Conservation (phyloP, 2,329 filamentous ascomycete genomes). For the Penicillium sp. region DNA sequence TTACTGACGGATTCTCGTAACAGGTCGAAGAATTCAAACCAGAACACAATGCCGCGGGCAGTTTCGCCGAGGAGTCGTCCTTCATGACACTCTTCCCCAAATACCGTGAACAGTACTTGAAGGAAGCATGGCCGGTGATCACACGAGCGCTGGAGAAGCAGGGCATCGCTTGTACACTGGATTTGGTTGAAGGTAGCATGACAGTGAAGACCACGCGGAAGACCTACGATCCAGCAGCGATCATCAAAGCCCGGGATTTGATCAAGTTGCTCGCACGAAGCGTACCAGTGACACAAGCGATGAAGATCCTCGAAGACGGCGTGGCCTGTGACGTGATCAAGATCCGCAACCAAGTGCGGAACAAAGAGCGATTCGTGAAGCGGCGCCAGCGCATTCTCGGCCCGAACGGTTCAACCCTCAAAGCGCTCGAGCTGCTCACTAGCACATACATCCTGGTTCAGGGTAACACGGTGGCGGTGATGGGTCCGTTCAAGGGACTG, state of each 20-base stretch:
- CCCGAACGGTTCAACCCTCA: constrained; percentile 81
- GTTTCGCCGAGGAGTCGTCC: constrained; percentile 84
- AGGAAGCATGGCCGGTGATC: constrained; percentile 84
- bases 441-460: constrained; percentile 89
- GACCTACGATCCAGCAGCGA: constrained; percentile 83
- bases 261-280: constrained; percentile 86
- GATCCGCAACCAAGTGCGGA: constrained; percentile 78
- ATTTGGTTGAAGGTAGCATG: constrained; percentile 93
- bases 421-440: constrained; percentile 86
- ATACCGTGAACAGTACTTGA: constrained; percentile 89
- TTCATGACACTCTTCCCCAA: constrained; percentile 82
- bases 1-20: neutral
- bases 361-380: constrained; percentile 94
- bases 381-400: constrained; percentile 84
- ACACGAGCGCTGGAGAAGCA: constrained; percentile 77
- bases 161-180: constrained; percentile 82
- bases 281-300: constrained; percentile 60
- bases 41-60: constrained; percentile 73
- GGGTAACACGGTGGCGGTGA: constrained; percentile 84
- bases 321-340: constrained; percentile 93
- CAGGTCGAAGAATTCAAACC: constrained; percentile 74
- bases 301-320: constrained; percentile 89
- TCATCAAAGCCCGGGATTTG: constrained; percentile 85
- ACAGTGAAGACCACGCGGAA: constrained; percentile 88
- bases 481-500: constrained; percentile 85